Percentiles rank a stretch among this genome's conserved stretches.
phyloP scores from a whole-genome alignment of 495 filamentous ascomycete species.

The Rostrohypoxylon terebratum region DNA sequence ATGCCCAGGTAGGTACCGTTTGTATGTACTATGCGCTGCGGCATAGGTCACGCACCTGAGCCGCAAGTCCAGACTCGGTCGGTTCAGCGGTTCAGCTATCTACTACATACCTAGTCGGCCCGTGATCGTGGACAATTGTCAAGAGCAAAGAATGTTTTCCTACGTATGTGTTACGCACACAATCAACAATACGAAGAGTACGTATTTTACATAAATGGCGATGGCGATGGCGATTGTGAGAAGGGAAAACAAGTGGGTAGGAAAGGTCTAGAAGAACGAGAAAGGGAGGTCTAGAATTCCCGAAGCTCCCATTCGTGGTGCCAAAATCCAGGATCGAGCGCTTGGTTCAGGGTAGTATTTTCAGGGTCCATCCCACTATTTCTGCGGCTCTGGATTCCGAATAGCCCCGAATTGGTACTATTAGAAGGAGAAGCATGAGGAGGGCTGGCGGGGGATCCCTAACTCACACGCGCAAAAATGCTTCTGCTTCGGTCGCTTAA shows the following conservation, averaged over 20 bases:
- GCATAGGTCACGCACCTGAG: constrained; percentile 34
- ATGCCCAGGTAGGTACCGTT: not conserved
- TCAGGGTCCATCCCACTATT: constrained; percentile 46
- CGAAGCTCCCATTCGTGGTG: constrained; percentile 25
- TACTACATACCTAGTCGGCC: not conserved
- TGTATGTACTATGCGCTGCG: not conserved
- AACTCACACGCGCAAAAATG: constrained; percentile 29
- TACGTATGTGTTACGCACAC: constrained; percentile 1
- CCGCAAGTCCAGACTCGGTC: constrained; percentile 33
- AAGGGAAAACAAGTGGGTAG: constrained; percentile 30
- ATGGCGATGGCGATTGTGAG: not conserved
- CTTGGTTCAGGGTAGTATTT: constrained; percentile 33
- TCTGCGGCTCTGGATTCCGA: constrained; percentile 44
- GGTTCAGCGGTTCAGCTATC: not conserved
- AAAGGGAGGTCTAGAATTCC: constrained; percentile 41
- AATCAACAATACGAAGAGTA: not conserved
- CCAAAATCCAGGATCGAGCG: constrained; percentile 26
- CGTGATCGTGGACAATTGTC: not conserved
- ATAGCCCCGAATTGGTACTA: constrained; percentile 35
- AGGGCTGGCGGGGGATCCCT: constrained; percentile 1
- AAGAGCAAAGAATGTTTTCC: not conserved
- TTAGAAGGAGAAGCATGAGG: constrained; percentile 22
- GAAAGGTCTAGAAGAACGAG: constrained; percentile 24
- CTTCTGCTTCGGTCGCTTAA: constrained; percentile 16
- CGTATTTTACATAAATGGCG: too few relatives aligned